Percentiles rank a stretch among this genome's conserved stretches.
These are phyloP conservation scores for Xenosphaeropsis pyriputrescens DNA, from an alignment of 2,329 filamentous ascomycete species.

Conservation along the genomic window DNA sequence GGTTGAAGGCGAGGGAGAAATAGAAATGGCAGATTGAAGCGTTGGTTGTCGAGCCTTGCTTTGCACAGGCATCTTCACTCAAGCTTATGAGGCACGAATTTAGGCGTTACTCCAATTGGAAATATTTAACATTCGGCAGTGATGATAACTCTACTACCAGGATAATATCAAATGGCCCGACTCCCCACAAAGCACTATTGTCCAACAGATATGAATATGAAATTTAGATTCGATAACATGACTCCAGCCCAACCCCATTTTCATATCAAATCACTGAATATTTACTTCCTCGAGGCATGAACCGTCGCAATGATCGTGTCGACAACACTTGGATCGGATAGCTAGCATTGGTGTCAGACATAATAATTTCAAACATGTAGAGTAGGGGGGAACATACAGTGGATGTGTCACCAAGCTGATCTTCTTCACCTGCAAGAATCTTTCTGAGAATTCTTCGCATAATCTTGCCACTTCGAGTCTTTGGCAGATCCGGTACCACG, in stretches of 20 bases:
- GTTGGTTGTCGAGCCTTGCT: no score
- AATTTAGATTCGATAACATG: neutral
- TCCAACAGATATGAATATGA: no score
- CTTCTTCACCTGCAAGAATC: conserved; percentile 93
- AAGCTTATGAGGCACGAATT: no score
- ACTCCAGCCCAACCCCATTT: neutral
- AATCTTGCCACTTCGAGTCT: conserved; percentile 97
- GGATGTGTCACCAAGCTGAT: conserved; percentile 84
- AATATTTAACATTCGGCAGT: no score
- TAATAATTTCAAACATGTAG: conserved; percentile 3
- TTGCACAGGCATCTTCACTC: no score
- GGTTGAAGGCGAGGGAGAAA: conserved; percentile 13
- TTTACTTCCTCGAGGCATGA: conserved; percentile 12
- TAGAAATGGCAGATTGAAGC: conserved; percentile 5
- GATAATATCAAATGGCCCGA: no score
- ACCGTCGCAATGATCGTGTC: conserved; percentile 78
- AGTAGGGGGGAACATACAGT: conserved; percentile 39
- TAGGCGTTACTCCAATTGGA: no score
- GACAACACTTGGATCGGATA: conserved; percentile 82
- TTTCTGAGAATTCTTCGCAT: conserved; percentile 96
- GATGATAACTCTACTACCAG: no score
- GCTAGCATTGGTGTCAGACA: conserved; percentile 27
- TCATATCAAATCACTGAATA: neutral
- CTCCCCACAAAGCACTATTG: no score
- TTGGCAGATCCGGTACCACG: conserved; percentile 84